These are phyloP conservation scores for Russula foetens DNA, from an alignment of 768 basidiomycete genomes.

Conservation along the genomic window DNA sequence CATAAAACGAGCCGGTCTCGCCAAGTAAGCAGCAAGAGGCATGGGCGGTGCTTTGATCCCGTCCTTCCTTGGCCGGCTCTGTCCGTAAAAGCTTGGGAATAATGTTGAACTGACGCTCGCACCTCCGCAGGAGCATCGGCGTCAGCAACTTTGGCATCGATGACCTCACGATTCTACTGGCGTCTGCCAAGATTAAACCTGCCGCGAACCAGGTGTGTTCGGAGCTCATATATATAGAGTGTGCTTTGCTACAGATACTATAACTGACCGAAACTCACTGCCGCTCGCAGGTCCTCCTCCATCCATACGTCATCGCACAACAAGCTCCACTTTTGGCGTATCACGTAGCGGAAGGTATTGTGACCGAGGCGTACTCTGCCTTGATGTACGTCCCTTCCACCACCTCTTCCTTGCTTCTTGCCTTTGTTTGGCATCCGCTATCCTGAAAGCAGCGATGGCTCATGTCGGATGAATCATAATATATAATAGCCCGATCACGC, in stretches of 20 bases:
- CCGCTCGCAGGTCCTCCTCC: constrained; percentile 46
- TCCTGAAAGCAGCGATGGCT: not conserved
- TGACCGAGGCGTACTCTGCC: constrained; percentile 64
- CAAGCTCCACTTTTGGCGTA: constrained; percentile 52
- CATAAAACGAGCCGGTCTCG: constrained; percentile 45
- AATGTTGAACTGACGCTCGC: not conserved
- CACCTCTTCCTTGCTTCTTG: not conserved
- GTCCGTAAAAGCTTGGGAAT: too few species aligned
- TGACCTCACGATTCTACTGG: constrained; percentile 47
- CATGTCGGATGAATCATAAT: not conserved
- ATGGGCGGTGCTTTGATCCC: too few species aligned
- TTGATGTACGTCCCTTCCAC: constrained; percentile 40
- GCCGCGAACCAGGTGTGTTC: constrained; percentile 54
- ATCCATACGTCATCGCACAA: constrained; percentile 57
- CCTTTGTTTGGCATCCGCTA: too few species aligned
- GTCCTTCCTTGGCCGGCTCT: too few species aligned
- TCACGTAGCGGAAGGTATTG: constrained; percentile 48
- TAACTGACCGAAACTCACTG: not conserved
- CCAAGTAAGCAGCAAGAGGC: constrained; percentile 49
- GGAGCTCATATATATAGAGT: not conserved
- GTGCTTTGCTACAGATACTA: not conserved
- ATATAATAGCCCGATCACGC: constrained; percentile 54
- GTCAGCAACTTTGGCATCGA: constrained; percentile 59
- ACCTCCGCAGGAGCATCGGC: constrained; percentile 51
- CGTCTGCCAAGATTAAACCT: constrained; percentile 54